phyloP scores from a whole-genome alignment of 768 basidiomycete species.

The Collybia sp. region DNA sequence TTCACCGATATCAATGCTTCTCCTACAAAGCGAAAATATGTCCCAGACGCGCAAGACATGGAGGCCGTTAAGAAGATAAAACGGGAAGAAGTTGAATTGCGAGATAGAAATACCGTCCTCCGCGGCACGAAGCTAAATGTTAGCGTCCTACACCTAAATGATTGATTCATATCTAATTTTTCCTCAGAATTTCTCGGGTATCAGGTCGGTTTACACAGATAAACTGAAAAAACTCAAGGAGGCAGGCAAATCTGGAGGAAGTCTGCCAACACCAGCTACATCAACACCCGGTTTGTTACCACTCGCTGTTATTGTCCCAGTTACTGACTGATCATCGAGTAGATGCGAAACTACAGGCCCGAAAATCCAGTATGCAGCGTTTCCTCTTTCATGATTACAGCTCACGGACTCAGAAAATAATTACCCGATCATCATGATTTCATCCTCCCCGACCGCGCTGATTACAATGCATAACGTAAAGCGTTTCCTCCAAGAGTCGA shows the following conservation, averaged over 20 bases:
- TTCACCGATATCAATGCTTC: conserved; percentile 33
- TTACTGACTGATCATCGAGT: conserved; percentile 3
- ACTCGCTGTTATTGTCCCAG: not conserved
- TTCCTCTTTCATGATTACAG: not conserved
- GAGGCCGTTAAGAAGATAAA: conserved; percentile 86
- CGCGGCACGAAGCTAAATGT: conserved; percentile 84
- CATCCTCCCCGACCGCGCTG: conserved; percentile 90
- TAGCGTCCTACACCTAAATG: conserved; percentile 16
- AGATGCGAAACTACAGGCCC: conserved; percentile 59
- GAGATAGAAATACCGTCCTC: conserved; percentile 79
- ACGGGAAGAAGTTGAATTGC: conserved; percentile 71
- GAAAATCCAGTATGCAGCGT: conserved; percentile 60
- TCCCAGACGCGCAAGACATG: conserved; percentile 69
- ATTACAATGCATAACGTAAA: conserved; percentile 99
- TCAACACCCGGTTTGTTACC: conserved; percentile 33
- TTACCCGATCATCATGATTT: conserved; percentile 96
- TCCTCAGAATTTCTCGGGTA: conserved; percentile 77
- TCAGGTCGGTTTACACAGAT: conserved; percentile 63
- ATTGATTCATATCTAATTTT: not conserved
- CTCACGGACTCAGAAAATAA: conserved; percentile 46
- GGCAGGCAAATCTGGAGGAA: conserved; percentile 44
- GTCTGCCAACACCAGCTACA: conserved; percentile 23
- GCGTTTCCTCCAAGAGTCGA: conserved; percentile 85
- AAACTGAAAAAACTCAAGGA: conserved; percentile 79
- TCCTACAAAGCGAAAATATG: conserved; percentile 71